These are phyloP conservation scores for Globisporangium takayamanum DNA, from an alignment of 352 stramenopile species.

Conservation along the genomic window DNA sequence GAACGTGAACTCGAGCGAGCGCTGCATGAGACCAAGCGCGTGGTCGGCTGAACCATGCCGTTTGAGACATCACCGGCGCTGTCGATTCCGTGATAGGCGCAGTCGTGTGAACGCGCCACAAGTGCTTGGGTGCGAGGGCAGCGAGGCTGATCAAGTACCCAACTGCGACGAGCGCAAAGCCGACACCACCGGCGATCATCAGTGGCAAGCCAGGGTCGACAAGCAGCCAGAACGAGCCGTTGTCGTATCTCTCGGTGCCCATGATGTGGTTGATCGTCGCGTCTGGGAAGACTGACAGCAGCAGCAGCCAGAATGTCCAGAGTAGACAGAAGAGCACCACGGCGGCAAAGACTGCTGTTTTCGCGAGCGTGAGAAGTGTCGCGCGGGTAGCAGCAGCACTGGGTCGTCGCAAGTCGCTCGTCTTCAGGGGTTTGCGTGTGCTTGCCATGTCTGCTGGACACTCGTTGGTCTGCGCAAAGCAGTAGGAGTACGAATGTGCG, in stretches of 20 bases:
- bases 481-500: too few relatives aligned
- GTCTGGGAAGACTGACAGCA: constrained; percentile 23
- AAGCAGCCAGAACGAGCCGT: constrained; percentile 36
- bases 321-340: constrained; percentile 14
- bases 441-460: too few relatives aligned
- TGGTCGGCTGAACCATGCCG: not conserved
- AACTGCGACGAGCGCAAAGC: constrained; percentile 14
- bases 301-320: constrained; percentile 30
- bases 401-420: too few relatives aligned
- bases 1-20: not conserved
- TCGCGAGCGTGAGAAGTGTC: not conserved
- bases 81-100: not conserved
- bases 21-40: not conserved
- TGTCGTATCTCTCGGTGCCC: constrained; percentile 22
- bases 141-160: constrained; percentile 20
- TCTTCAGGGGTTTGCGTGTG: too few relatives aligned
- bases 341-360: not conserved
- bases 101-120: not conserved
- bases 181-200: constrained; percentile 13
- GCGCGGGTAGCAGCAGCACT: too few relatives aligned
- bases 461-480: too few relatives aligned
- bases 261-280: constrained; percentile 29
- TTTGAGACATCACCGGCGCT: not conserved
- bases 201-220: constrained; percentile 17
- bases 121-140: constrained; percentile 2